phyloP scores from a whole-genome alignment of 768 basidiomycete genomes.

The Suillus luteus region DNA sequence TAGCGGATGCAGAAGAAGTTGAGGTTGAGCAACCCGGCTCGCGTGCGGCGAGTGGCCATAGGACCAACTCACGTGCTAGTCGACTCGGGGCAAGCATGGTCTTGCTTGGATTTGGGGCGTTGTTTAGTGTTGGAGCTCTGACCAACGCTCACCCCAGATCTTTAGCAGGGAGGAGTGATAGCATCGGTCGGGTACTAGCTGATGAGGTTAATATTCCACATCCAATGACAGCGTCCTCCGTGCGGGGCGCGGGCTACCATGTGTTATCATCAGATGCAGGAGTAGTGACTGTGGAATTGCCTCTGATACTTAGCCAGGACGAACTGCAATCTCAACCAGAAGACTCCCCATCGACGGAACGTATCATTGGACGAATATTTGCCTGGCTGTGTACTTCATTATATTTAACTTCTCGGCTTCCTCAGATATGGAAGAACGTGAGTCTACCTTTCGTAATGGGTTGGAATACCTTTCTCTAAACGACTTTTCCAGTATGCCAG shows the following conservation, averaged over 20 bases:
- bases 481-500: constrained; percentile 62
- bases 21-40: constrained; percentile 22
- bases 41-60: constrained; percentile 16
- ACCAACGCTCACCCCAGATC: constrained; percentile 33
- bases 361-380: constrained; percentile 82
- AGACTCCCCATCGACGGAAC: constrained; percentile 44
- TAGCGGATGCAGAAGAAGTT: constrained; percentile 30
- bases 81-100: constrained; percentile 76
- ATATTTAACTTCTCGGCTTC: constrained; percentile 91
- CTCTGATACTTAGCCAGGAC: constrained; percentile 12
- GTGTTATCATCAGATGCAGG: not conserved
- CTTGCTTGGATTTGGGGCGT: constrained; percentile 74
- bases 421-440: constrained; percentile 99
- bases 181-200: constrained; percentile 52
- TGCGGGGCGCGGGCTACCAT: constrained; percentile 18
- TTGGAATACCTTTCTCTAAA: constrained; percentile 11
- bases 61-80: constrained; percentile 61
- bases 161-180: constrained; percentile 29
- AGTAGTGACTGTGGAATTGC: constrained; percentile 24
- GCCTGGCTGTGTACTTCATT: constrained; percentile 94
- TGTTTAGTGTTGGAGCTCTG: constrained; percentile 68
- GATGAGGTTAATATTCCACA: constrained; percentile 16
- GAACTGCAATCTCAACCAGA: constrained; percentile 21
- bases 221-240: constrained; percentile 16
- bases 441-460: constrained; percentile 35